Base-by-base conservation (phyloP, 192 early-diverging fungal genomes). In the Podila verticillata region DNA sequence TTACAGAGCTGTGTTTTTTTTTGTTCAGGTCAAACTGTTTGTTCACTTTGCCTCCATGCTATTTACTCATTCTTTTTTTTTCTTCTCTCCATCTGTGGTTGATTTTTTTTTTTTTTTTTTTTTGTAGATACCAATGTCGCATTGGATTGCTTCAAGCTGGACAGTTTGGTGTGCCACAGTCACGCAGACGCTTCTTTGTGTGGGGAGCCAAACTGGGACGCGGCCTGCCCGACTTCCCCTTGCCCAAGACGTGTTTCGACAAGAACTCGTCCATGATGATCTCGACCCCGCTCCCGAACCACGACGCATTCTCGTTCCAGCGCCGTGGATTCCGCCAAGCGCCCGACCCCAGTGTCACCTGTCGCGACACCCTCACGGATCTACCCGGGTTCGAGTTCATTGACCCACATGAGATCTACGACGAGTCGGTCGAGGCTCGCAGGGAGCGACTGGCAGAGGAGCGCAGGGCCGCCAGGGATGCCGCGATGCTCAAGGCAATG, bases 81-180 rank as follows among this genome's bases (percentile, higher is more conserved):
- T 44, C 15, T 39, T 34, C 4, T 44, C 13, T 44, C 39, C 39
- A n/a, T n/a, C n/a, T n/a, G n/a, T n/a, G n/a, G n/a, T n/a, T n/a
- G n/a, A n/a, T 44, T 0, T 44, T 44, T 13, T 15, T 44, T 3
- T 39, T 34, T 0, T 44, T 2, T 44, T 15, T 15, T 65, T 17
- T 15, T 49, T 17, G 51, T 10, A 75, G 73, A 22, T 93, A 92
- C 61, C 91, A 92, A 66, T 85, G 85, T 6, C 78, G 89, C 9
- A 89, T 92, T 66, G 84, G 85, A 58, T 75, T 93, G 20, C 75
- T 90, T 32, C 92, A 93, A 44, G 91, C 91, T 5, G 91, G 88
- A 9, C 83, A 89, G 72, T 84, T 88, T 70, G 90, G 88, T 24
- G 63, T 92, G 24, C 86, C 91, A 22, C 92, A 93, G 68, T 87